Base-by-base conservation (phyloP, 2,329 filamentous ascomycete genomes). In the Cladophialophora exuberans region DNA sequence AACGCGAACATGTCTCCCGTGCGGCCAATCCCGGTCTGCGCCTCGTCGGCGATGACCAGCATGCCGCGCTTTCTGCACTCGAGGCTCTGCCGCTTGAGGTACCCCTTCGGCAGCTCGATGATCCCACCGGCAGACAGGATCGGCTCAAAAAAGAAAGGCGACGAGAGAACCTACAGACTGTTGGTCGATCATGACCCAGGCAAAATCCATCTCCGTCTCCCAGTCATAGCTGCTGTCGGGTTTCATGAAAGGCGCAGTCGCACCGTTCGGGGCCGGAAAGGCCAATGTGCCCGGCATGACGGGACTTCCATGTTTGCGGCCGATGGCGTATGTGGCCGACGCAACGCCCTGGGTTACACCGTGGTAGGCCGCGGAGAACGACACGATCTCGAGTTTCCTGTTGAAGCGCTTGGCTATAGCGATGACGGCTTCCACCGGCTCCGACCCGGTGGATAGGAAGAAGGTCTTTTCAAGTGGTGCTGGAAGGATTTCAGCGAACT, bases 321-420 rank as follows among this genome's bases (percentile, higher is more conserved):
- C 82, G 9, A 76, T 73, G 36, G 77, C 75, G 64, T 83, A 85
- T 2, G 79, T 80, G 0, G 82, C 79, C 1, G 75, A 74, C 0
- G 74, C 70, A 0, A 83, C 74, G 2, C 73, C 79, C 3, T 73
- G 72, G 0, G 83, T 86, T 54, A 87, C 72, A 13, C 84, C 84
- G 67, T 88, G 84, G 72, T 79, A 87, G 28, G 79, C 81, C 0
- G 78, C 79, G 0, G 75, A 76, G 48, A 87, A 72, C 0, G 75
- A 84, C 3, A 87, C 81, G 47, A 87, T 78, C 65, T 87, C 83
- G 62, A 83, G 87, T 47, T 84, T 86, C 0, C 83, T 82, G 0
- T 83, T 87, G 63, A 79, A 84, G 6, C 75, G 69, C 62, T 87
- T 87, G 4, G 84, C 84, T 60, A 87, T 75, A 52, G 83, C 81